Evolutionary conservation across 2,329 filamentous ascomycete genomes (phyloP), one percentile per base, ranked within the genome.

Genomic region (Daldinia sp.): DNA sequence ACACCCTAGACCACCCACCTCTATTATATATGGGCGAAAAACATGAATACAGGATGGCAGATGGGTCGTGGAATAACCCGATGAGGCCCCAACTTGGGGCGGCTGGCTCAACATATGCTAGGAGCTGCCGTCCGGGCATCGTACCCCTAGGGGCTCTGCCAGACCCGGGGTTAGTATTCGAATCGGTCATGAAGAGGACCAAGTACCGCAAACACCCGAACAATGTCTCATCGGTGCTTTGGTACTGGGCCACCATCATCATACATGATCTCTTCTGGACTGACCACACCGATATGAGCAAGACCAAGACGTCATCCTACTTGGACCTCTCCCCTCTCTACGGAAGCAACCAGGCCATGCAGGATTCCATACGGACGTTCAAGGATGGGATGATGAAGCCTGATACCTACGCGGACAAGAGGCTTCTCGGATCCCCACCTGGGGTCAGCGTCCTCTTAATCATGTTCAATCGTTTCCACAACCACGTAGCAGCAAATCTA

Each of bases 401-500:
- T 0, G 91, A 94, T 70, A 80, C 82, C 6, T 94, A 90, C 68
- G 86, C 89, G 2, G 90, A 93, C 71, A 87, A 88, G 76, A 83
- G 91, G 55, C 79, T 93, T 1, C 77, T 89, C 21, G 89, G 86
- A 8, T 89, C 91, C 71, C 91, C 91, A 0, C 89, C 91, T 0
- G 90, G 90, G 10, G 89, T 91, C 3, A 84, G 87, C 58, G 87
- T 91, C 3, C 71, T 94, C 2, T 77, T 94, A 25, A 83, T 94
- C 76, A 92, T 93, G 90, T 89, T 93, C 78, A 90, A 90, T 71
- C 85, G 88, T 21, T 96, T 96, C 78, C 94, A 97, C 78, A 97
- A 98, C 77, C 85, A 95, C 67, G 87, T 93, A 0, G 93, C 91
- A 1, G 85, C 88, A 55, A 90, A 94, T 63, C 80, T 97, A 15